These are phyloP conservation scores for Phyllostachys edulis DNA, from an alignment of 176 grass and related monocot genomes.

Conservation along the genomic window DNA sequence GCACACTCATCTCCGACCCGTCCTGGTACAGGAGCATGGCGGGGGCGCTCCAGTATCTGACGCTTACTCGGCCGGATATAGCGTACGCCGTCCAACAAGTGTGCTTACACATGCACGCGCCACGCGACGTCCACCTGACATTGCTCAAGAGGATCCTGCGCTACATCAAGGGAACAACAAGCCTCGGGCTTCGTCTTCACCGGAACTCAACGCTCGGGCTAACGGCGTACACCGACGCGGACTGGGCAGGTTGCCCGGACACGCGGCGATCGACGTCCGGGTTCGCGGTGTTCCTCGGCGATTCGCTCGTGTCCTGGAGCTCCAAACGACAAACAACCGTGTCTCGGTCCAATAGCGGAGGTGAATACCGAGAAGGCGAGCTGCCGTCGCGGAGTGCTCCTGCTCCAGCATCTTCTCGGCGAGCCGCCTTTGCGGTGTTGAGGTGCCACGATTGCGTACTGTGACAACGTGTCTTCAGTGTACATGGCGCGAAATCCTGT, in stretches of 20 bases:
- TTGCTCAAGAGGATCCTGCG: background rate
- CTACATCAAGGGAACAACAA: background rate
- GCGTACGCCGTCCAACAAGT: background rate
- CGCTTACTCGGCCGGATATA: too few relatives aligned
- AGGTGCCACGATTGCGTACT: too few relatives aligned
- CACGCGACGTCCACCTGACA: background rate
- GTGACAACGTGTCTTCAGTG: too few relatives aligned
- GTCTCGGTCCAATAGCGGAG: background rate
- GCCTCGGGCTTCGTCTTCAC: background rate
- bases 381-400: background rate
- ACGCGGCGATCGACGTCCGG: background rate
- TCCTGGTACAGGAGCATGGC: background rate
- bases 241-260: background rate
- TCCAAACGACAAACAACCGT: background rate
- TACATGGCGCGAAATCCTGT: too few relatives aligned
- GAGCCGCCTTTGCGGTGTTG: too few relatives aligned
- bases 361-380: background rate
- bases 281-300: background rate
- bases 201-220: background rate
- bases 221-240: background rate
- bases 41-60: too few relatives aligned
- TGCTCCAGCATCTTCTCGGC: background rate
- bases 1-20: background rate
- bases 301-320: background rate
- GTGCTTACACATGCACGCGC: background rate